Percentiles rank a stretch among this genome's conserved stretches.
phyloP scores from a whole-genome alignment of 2,329 filamentous ascomycete genomes.

The Diaporthe longicolla region DNA sequence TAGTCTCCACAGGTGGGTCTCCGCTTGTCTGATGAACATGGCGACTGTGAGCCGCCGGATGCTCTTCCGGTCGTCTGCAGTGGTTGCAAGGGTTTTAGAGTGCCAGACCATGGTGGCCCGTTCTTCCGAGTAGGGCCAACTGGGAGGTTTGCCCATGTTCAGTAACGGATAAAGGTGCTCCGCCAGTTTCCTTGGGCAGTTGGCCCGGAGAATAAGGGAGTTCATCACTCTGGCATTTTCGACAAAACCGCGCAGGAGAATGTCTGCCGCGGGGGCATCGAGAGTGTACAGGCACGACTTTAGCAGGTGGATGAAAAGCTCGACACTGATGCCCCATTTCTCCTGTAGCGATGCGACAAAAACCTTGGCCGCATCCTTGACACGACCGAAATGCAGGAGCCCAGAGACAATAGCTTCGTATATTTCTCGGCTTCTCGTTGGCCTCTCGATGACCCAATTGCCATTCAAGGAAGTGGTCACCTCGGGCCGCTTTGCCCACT shows the following conservation, averaged over 20 bases:
- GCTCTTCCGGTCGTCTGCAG: conserved; percentile 11
- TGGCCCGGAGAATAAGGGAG: conserved; percentile 39
- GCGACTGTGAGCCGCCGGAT: conserved; percentile 36
- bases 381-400: conserved; percentile 62
- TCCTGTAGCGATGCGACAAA: conserved; percentile 57
- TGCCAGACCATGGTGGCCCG: conserved; percentile 34
- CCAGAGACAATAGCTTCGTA: conserved; percentile 63
- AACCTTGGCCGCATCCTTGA: conserved; percentile 60
- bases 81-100: conserved; percentile 23
- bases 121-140: conserved; percentile 39
- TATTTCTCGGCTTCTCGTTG: conserved; percentile 55
- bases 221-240: conserved; percentile 47
- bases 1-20: conserved; percentile 35
- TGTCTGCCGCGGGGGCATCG: conserved; percentile 53
- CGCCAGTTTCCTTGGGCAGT: conserved; percentile 40
- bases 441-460: conserved; percentile 58
- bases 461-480: conserved; percentile 47
- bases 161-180: conserved; percentile 42
- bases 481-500: conserved; percentile 49
- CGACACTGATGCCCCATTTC: conserved; percentile 51
- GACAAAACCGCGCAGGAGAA: conserved; percentile 52
- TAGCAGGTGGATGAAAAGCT: conserved; percentile 55
- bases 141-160: conserved; percentile 40
- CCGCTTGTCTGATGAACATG: conserved; percentile 40
- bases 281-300: conserved; percentile 58